Evolutionary conservation across 306 rosid genomes (phyloP).

Genomic region (Bauhinia variegata): DNA sequence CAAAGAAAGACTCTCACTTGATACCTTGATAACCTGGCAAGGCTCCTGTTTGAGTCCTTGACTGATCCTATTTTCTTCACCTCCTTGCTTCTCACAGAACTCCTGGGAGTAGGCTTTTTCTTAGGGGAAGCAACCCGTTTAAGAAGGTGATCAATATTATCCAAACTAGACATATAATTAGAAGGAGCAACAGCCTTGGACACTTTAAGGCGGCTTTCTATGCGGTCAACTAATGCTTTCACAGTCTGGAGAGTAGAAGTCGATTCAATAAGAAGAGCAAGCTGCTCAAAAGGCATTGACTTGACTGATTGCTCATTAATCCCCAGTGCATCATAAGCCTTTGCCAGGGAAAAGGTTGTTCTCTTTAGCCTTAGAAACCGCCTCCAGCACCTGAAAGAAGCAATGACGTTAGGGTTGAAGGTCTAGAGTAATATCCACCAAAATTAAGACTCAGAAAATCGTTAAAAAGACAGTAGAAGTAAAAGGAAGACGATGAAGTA

Average conservation of each 20-base stretch:
- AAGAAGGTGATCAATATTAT: conserved; percentile 92
- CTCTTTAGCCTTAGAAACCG: conserved; percentile 58
- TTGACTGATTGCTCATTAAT: conserved; percentile 68
- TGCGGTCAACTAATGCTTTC: conserved; percentile 76
- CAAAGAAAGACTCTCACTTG: conserved; percentile 84
- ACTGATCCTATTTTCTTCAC: conserved; percentile 52
- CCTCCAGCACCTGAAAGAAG: conserved; percentile 80
- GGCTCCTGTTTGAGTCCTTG: conserved; percentile 45
- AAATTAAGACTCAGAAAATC: too few relatives aligned
- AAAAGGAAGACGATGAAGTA: too few relatives aligned
- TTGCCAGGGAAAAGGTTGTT: conserved; percentile 76
- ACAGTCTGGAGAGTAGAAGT: conserved; percentile 73
- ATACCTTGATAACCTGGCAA: conserved; percentile 66
- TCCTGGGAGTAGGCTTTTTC: conserved; percentile 65
- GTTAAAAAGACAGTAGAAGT: too few relatives aligned
- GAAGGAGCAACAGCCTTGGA: conserved; percentile 54
- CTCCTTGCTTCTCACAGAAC: conserved; percentile 53
- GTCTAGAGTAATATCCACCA: conserved; percentile 13
- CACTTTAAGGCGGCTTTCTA: conserved; percentile 77
- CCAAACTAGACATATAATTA: conserved; percentile 51
- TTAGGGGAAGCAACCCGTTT: conserved; percentile 85
- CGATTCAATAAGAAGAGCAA: conserved; percentile 82
- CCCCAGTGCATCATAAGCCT: conserved; percentile 65
- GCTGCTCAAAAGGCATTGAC: conserved; percentile 90
- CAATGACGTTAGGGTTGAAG: conserved; percentile 20